Conservation (phyloP, 768 basidiomycete genomes). For the Saitozyma podzolica region DNA sequence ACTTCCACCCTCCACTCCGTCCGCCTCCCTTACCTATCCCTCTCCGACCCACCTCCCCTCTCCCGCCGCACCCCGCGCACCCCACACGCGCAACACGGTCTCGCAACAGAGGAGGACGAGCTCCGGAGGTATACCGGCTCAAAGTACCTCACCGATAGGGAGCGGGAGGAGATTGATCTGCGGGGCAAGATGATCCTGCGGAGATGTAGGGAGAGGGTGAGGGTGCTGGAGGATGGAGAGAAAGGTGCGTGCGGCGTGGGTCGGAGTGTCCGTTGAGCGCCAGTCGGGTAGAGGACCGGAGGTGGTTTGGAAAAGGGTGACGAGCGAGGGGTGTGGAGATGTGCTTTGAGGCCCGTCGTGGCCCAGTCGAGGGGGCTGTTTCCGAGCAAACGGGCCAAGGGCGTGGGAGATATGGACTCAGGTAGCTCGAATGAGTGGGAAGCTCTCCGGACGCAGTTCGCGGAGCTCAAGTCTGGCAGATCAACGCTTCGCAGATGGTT, state of each 20-base stretch:
- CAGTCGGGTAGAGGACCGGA: background rate
- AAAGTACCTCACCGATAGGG: constrained; percentile 71
- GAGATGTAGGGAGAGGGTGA: constrained; percentile 81
- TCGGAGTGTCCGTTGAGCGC: background rate
- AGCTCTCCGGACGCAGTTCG: background rate
- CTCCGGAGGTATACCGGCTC: constrained; percentile 47
- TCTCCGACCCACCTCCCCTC: constrained; percentile 53
- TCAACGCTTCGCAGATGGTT: too few species aligned
- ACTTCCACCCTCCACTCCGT: constrained; percentile 65
- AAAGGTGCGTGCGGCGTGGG: constrained; percentile 63
- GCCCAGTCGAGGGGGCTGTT: too few species aligned
- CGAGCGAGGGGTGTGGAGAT: too few species aligned
- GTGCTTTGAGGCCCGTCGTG: too few species aligned
- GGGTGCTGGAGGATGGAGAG: constrained; percentile 83
- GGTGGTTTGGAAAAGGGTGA: too few species aligned
- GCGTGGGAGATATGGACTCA: too few species aligned
- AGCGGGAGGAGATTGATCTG: constrained; percentile 93
- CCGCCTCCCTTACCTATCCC: constrained; percentile 84
- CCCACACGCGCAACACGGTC: constrained; percentile 12
- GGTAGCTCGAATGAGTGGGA: background rate
- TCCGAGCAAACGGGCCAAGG: too few species aligned
- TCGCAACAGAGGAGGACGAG: constrained; percentile 20
- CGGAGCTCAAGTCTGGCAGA: background rate
- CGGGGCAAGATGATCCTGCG: constrained; percentile 82
- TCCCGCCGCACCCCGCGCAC: constrained; percentile 5